Conservation (phyloP, 208 protist species). For the Wallacemonas sp. region DNA sequence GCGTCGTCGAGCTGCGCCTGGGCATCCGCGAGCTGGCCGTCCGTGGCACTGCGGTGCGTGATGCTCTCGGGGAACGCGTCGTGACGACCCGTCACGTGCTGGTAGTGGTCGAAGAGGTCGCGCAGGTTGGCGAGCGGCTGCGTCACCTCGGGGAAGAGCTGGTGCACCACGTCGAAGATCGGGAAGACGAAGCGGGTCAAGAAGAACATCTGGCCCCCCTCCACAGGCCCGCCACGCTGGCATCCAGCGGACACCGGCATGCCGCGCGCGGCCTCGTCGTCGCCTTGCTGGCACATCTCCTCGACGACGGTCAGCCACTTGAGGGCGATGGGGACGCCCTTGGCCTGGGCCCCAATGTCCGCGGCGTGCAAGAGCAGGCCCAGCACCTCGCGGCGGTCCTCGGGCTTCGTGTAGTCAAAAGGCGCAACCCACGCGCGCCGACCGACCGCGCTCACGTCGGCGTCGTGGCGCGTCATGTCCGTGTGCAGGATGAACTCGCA, state of each 20-base stretch:
- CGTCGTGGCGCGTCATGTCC: conserved; percentile 64
- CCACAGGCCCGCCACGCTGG: conserved; percentile 29
- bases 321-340: conserved; percentile 51
- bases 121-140: conserved; percentile 57
- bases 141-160: conserved; percentile 54
- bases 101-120: conserved; percentile 51
- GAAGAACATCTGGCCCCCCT: conserved; percentile 65
- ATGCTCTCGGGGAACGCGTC: conserved; percentile 31
- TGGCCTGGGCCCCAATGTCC: conserved; percentile 71
- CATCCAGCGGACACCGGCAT: conserved; percentile 56
- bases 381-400: conserved; percentile 59
- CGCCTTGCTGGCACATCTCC: conserved; percentile 78
- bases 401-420: conserved; percentile 38
- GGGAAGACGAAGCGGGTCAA: conserved; percentile 76
- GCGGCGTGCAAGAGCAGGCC: conserved; percentile 71
- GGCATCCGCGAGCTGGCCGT: neutral
- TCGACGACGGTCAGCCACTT: conserved; percentile 81
- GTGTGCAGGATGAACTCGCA: conserved; percentile 51
- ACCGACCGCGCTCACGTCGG: conserved; percentile 31
- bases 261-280: conserved; percentile 51
- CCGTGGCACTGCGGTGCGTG: neutral
- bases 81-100: conserved; percentile 15
- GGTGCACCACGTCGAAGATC: conserved; percentile 63
- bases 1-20: conserved; percentile 15
- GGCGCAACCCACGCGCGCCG: conserved; percentile 4